phyloP scores from a whole-genome alignment of 495 filamentous ascomycete genomes.

The Daldinia decipiens region DNA sequence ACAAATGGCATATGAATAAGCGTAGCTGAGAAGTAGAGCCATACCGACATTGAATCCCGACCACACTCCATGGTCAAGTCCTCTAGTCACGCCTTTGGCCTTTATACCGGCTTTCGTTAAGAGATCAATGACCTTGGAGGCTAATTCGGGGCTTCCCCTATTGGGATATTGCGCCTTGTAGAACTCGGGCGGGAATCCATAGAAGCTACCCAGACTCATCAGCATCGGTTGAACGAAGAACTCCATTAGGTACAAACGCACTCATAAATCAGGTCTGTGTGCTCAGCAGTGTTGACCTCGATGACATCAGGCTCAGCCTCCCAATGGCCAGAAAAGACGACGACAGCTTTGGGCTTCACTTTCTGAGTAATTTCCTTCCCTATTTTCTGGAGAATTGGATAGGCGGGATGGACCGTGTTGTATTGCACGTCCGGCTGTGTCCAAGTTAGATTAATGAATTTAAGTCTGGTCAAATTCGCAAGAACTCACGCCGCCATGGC shows the following conservation, averaged over 20 bases:
- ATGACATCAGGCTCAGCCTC: conserved; percentile 68
- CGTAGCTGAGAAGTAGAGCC: conserved; percentile 7
- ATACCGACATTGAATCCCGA: conserved; percentile 70
- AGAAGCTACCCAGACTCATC: conserved; percentile 64
- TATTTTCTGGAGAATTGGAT: conserved; percentile 71
- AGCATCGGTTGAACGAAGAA: conserved; percentile 3
- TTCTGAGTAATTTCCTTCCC: conserved; percentile 83
- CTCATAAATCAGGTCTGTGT: conserved; percentile 84
- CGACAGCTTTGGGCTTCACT: conserved; percentile 81
- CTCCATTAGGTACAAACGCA: conserved; percentile 49
- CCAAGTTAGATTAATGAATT: not conserved
- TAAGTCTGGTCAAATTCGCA: not conserved
- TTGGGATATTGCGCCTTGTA: conserved; percentile 76
- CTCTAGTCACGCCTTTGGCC: conserved; percentile 70
- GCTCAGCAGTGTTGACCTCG: conserved; percentile 76
- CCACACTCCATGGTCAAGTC: conserved; percentile 86
- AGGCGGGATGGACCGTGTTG: conserved; percentile 76
- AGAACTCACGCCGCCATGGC: conserved; percentile 76
- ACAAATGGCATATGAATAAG: not conserved
- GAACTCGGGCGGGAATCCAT: conserved; percentile 74
- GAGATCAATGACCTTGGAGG: conserved; percentile 69
- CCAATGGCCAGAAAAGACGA: conserved; percentile 93
- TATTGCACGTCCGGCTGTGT: conserved; percentile 78
- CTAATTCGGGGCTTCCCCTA: conserved; percentile 71
- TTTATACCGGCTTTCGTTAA: conserved; percentile 70